Conservation (phyloP, 2,329 filamentous ascomycete species). For the Blastomyces parvus region DNA sequence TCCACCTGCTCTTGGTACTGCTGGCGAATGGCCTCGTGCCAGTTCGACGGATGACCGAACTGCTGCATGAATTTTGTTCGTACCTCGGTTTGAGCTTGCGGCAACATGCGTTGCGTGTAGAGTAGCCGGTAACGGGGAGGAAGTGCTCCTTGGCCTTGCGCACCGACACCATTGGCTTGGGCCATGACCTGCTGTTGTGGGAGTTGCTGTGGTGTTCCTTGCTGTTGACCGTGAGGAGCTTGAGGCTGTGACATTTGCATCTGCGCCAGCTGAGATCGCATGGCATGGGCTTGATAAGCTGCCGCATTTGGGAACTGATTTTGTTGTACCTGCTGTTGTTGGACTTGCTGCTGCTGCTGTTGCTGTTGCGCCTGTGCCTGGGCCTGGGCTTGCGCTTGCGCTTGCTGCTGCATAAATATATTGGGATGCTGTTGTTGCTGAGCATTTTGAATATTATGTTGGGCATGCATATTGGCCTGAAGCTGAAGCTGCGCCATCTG, state of each 20-base stretch:
- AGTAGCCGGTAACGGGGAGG: conserved; percentile 29
- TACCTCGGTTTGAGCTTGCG: conserved; percentile 31
- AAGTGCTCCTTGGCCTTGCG: conserved; percentile 10
- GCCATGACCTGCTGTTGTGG: conserved; percentile 33
- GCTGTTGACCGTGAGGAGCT: conserved; percentile 21
- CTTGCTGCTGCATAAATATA: conserved; percentile 20
- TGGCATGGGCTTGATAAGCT: conserved; percentile 30
- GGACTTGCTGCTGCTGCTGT: conserved; percentile 25
- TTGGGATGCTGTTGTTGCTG: conserved; percentile 22
- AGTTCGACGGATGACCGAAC: conserved; percentile 32
- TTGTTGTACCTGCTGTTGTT: conserved; percentile 22
- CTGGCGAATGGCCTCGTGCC: conserved; percentile 30
- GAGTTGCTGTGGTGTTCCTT: conserved; percentile 26
- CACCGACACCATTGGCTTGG: conserved; percentile 31
- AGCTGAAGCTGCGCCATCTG: conserved; percentile 35
- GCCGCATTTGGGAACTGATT: conserved; percentile 19
- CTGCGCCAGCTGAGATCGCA: conserved; percentile 32
- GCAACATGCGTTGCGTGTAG: conserved; percentile 27
- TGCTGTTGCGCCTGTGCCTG: conserved; percentile 24
- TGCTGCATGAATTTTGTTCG: conserved; percentile 28
- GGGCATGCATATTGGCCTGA: conserved; percentile 37
- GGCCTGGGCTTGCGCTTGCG: conserved; percentile 17
- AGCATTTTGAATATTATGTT: conserved; percentile 37
- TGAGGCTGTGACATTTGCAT: conserved; percentile 31
- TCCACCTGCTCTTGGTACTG: conserved; percentile 32